These are phyloP conservation scores for Davidsoniella neocaledoniae DNA, from an alignment of 2,329 filamentous ascomycete genomes.

Conservation along the genomic window DNA sequence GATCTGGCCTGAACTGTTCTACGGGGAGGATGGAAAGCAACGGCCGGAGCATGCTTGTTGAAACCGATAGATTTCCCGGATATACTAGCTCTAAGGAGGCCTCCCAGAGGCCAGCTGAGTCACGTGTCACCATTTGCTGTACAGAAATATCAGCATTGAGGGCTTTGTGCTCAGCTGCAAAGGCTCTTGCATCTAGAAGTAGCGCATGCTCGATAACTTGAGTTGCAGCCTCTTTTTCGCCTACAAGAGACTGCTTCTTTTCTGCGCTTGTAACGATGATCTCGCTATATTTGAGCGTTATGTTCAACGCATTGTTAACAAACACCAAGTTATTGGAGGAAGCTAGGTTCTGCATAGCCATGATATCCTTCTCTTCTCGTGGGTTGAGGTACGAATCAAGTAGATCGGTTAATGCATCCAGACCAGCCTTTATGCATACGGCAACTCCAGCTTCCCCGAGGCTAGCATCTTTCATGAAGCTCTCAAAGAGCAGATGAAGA, in stretches of 20 bases:
- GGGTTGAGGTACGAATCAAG: conserved; percentile 38
- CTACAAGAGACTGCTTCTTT: conserved; percentile 21
- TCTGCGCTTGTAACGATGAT: conserved; percentile 40
- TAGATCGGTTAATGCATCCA: conserved; percentile 41
- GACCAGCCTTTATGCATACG: conserved; percentile 46
- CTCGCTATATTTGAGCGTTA: conserved; percentile 44
- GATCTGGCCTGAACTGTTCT: conserved; percentile 50
- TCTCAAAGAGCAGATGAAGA: conserved; percentile 55
- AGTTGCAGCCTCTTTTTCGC: conserved; percentile 20
- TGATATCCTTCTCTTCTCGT: conserved; percentile 13
- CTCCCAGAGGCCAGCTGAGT: conserved; percentile 66
- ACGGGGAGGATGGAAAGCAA: conserved; percentile 55
- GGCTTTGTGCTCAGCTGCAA: conserved; percentile 31
- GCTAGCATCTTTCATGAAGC: conserved; percentile 35
- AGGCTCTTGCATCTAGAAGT: conserved; percentile 27
- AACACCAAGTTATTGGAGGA: conserved; percentile 40
- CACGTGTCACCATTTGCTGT: conserved; percentile 49
- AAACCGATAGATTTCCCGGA: conserved; percentile 52
- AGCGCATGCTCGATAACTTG: conserved; percentile 36
- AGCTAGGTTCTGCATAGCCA: conserved; percentile 20
- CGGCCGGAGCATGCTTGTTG: conserved; percentile 54
- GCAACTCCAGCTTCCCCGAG: conserved; percentile 41
- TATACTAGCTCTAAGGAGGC: conserved; percentile 52
- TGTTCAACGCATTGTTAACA: conserved; percentile 47
- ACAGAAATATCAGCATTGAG: conserved; percentile 44